Base-by-base conservation (phyloP, 2,329 filamentous ascomycete genomes). In the Colletotrichum sidae region DNA sequence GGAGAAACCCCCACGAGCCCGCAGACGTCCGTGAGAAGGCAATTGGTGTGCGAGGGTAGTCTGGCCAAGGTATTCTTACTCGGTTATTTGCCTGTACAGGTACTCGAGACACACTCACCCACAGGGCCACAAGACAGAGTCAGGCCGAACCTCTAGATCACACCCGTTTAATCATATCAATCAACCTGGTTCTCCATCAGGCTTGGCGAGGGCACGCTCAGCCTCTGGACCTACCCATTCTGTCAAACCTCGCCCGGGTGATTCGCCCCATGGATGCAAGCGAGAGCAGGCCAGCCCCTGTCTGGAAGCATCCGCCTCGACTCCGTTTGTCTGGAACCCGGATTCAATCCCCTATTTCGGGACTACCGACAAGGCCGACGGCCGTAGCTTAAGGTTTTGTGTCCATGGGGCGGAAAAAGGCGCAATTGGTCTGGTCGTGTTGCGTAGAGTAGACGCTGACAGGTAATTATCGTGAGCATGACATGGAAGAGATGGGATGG, bases 361-460 rank as follows among this genome's bases (percentile, higher is more conserved):
- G n/a, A 59, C 41, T 63, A 59, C 60, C 55, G 60, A 63, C 35
- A 5, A 11, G 17, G 49, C 60, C 55, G 55, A 47, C 55, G 49
- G 25, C 55, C 60, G 60, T 54, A 38, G 17, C 54, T 64, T 60
- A 64, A 60, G 60, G 55, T 64, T 64, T 44, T 51, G 33, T 42
- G 33, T 41, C 54, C 42, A 57, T 57, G 46, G 39, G 54, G 55
- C 41, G 25, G 11, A n/a, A 54, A 64, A 54, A 50, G 37, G 33
- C 55, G 55, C 49, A 52, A 64, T 44, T 15, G 11, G 11, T 37
- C 25, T 49, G 17, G 25, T 49, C 15, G 2, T 5, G 33, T 25
- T 44, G 13, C 13, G 2, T 11, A 33, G 45, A 25, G 17, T 7
- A n/a, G n/a, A 46, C 25, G 53, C n/a, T n/a, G 44, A 41, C 9